Evolutionary conservation across 495 filamentous ascomycete genomes (phyloP).

Genomic region (Podospora sp.): DNA sequence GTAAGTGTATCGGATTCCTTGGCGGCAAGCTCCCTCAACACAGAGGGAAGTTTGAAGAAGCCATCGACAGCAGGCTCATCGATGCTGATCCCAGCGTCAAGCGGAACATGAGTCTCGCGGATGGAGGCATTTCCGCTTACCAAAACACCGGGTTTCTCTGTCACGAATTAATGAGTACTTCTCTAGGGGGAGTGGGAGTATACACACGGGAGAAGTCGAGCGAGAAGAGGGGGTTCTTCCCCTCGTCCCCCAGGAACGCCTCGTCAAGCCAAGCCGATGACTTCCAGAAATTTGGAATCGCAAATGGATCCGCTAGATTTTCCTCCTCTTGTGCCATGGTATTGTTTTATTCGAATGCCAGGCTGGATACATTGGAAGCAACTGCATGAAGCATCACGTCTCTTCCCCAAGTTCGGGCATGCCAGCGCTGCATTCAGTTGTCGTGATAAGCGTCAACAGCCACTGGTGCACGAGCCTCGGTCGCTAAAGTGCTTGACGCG

Average conservation of each 20-base stretch:
- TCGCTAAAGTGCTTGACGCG: not conserved
- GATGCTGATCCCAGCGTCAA: not conserved
- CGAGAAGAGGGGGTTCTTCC: conserved; percentile 34
- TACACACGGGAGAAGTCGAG: conserved; percentile 29
- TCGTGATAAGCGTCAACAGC: not conserved
- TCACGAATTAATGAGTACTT: not conserved
- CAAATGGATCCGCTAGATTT: conserved; percentile 64
- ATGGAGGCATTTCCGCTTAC: not conserved
- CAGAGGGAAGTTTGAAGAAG: conserved; percentile 49
- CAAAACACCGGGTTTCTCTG: not conserved
- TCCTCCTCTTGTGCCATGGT: conserved; percentile 48
- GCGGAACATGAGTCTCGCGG: not conserved
- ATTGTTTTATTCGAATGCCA: not conserved
- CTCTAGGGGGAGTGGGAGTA: not conserved
- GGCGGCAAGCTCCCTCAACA: conserved; percentile 35
- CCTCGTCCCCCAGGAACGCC: conserved; percentile 12
- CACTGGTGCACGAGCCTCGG: not conserved
- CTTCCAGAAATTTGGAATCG: conserved; percentile 68
- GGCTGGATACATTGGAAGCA: not conserved
- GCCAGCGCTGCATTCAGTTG: not conserved
- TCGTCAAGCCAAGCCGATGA: conserved; percentile 42
- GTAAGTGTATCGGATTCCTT: conserved; percentile 26
- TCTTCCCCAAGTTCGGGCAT: not conserved
- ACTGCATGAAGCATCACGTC: not conserved
- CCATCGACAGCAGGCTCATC: conserved; percentile 25